Evolutionary conservation across 306 rosid genomes (phyloP), one percentile per base, ranked within the genome.

Genomic region (Fagus sylvatica): DNA sequence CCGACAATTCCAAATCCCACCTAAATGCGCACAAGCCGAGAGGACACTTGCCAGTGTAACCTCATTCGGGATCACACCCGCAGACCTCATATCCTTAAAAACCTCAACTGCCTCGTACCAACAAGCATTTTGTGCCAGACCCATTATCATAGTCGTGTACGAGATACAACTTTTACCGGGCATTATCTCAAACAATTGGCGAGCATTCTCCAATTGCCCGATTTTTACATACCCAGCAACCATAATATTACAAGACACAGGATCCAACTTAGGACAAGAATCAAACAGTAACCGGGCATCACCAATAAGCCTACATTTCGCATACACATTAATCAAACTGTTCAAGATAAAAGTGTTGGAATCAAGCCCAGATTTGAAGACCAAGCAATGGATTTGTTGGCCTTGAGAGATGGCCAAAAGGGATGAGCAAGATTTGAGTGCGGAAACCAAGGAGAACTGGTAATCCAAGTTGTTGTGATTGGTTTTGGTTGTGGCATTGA

Each of bases 241-340:
- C 97, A 95, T 92, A 33, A 92, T 95, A 73, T 95, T 95, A 88
- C 89, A 92, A 9, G 96, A 91, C 2, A 95, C 92, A 33, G 80
- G 79, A 76, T 92, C 97, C 84, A 86, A 71, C 51, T 15, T 57
- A 34, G 86, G 77, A 72, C 60, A 83, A 51, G 83, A 81, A 32
- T 84, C 75, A 74, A 92, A 92, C 75, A 95, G 53, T 41, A 75
- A 72, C 5, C 49, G 81, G 13, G 93, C 97, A 53, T 86, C 86
- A 15, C 43, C 39, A 15, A 95, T 42, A 56, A 74, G 85, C 65
- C 89, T 87, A 70, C 91, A 86, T 86, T 91, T 95, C 57, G 88
- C 78, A 28, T 95, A 92, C 97, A 91, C 82, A 70, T 69, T 95
- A 33, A 92, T 88, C 88, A 95, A 86, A 79, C 93, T 92, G 78